A percentile compares a stretch with the other conserved stretches of the same genome.
These are phyloP conservation scores for Botryosphaeria agaves DNA, from an alignment of 2,329 filamentous ascomycete genomes.

Conservation along the genomic window DNA sequence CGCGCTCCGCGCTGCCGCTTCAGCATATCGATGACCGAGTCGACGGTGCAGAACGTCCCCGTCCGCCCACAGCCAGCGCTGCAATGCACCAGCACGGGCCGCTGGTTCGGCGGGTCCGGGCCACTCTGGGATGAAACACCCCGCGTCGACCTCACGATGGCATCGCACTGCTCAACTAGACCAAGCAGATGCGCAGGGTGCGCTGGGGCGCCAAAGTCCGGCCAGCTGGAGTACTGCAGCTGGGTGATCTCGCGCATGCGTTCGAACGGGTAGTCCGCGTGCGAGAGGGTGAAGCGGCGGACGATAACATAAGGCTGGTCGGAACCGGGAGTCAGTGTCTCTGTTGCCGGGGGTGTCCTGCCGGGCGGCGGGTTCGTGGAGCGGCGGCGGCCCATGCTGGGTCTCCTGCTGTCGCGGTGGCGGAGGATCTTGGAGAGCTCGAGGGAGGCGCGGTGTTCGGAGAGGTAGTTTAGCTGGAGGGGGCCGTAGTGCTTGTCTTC, in stretches of 20 bases:
- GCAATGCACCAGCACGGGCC: conserved; percentile 84
- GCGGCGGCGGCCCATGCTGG: conserved; percentile 16
- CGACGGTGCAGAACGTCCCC: conserved; percentile 90
- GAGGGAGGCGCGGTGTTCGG: conserved; percentile 67
- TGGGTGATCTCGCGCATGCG: conserved; percentile 88
- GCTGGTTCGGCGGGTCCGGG: conserved; percentile 31
- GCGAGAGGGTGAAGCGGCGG: conserved; percentile 71
- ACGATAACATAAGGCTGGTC: conserved; percentile 65
- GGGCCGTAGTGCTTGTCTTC: conserved; percentile 59
- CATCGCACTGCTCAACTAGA: conserved; percentile 78
- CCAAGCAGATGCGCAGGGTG: conserved; percentile 75
- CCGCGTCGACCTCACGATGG: conserved; percentile 36
- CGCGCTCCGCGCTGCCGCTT: conserved; percentile 51
- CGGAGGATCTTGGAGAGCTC: conserved; percentile 39
- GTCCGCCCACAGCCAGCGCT: conserved; percentile 92
- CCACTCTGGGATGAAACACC: conserved; percentile 37
- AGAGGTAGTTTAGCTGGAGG: conserved; percentile 57
- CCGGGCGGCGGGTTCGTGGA: conserved; percentile 15
- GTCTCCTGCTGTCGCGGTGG: conserved; percentile 18
- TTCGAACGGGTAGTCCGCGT: conserved; percentile 60
- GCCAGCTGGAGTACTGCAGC: conserved; percentile 90
- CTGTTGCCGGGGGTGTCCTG: conserved; percentile 10
- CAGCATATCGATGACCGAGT: conserved; percentile 90
- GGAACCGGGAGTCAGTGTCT: conserved; percentile 12
- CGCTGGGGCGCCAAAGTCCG: conserved; percentile 85